Conservation (phyloP, 805 yeast species). For the Kregervanrija delftensis region DNA sequence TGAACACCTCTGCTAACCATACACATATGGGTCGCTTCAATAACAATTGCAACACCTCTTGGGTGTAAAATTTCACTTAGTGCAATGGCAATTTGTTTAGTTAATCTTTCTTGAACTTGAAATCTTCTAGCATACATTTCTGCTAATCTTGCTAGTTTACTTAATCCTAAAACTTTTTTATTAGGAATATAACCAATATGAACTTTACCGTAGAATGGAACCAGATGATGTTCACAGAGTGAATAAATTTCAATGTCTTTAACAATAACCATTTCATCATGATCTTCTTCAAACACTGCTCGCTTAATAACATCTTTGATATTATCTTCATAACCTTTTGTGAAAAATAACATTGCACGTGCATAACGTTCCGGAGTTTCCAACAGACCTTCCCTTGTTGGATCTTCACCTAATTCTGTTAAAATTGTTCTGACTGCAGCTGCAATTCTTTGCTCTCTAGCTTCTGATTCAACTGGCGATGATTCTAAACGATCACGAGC, state of each 20-base stretch:
- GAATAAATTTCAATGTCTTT: conserved; percentile 89
- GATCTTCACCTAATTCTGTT: conserved; percentile 87
- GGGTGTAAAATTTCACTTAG: conserved; percentile 86
- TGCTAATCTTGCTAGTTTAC: conserved; percentile 90
- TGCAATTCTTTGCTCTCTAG: conserved; percentile 72
- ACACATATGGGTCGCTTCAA: conserved; percentile 98
- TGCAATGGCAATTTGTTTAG: conserved; percentile 97
- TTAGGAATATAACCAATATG: conserved; percentile 98
- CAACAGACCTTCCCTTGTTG: conserved; percentile 76
- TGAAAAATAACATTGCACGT: conserved; percentile 89
- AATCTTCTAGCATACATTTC: conserved; percentile 94
- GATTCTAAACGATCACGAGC: conserved; percentile 73
- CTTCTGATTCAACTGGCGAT: conserved; percentile 53
- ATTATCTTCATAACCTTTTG: conserved; percentile 95
- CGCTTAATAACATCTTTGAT: conserved; percentile 86
- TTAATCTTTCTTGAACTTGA: conserved; percentile 96
- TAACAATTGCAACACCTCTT: conserved; percentile 95
- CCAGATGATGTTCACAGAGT: conserved; percentile 95
- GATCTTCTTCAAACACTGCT: conserved; percentile 97
- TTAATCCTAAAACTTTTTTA: conserved; percentile 84
- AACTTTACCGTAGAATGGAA: conserved; percentile 94
- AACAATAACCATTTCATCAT: conserved; percentile 98
- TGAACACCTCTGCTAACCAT: conserved; percentile 98
- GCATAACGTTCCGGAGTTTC: conserved; percentile 98
- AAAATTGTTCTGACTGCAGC: conserved; percentile 74